Base-by-base conservation (phyloP, 257 asterid species). In the Scutellaria baicalensis region DNA sequence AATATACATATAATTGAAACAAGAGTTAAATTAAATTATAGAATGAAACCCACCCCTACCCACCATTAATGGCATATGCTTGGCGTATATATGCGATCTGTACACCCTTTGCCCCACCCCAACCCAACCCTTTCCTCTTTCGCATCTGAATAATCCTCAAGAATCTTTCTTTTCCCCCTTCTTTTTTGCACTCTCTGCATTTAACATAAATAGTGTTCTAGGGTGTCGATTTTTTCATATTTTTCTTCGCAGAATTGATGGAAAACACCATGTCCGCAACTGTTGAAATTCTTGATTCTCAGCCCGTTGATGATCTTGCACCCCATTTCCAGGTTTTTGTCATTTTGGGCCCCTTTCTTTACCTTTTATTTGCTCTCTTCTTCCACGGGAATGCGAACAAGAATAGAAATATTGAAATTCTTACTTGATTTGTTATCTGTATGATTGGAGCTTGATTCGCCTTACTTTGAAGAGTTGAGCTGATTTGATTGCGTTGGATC, bases 271-370 rank as follows among this genome's bases (percentile, higher is more conserved):
- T 84, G 90, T 77, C 92, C 71, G 64, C 84, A 31, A 18, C 65
- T 47, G 65, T 62, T 31, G 84, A 81, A 79, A 67, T 73, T 77
- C 80, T 64, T 59, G 81, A 8, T 60, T 73, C 55, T 23, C 81
- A 76, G 76, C 66, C 83, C 64, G 74, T 70, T 66, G 74, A 50
- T 47, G 84, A 76, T 74, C 78, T 85, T 54, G 59, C 83, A 5
- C 71, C 79, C 70, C 65, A 74, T 45, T 68, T 72, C 59, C 82
- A 81, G 95, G 95, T 87, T 54, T 16, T 59, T 73, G 23, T 16
- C 38, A 20, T 42, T 23, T 13, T 35, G 33, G 5, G 10, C 27
- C 52, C 20, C 47, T 42, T 8, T n/a, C 6, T 33, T 57, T 9
- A 1, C 60, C 14, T 52, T 16, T 43, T 62, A 48, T 2, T 23